Conservation (phyloP, 768 basidiomycete genomes). For the Gymnopilus junonius region DNA sequence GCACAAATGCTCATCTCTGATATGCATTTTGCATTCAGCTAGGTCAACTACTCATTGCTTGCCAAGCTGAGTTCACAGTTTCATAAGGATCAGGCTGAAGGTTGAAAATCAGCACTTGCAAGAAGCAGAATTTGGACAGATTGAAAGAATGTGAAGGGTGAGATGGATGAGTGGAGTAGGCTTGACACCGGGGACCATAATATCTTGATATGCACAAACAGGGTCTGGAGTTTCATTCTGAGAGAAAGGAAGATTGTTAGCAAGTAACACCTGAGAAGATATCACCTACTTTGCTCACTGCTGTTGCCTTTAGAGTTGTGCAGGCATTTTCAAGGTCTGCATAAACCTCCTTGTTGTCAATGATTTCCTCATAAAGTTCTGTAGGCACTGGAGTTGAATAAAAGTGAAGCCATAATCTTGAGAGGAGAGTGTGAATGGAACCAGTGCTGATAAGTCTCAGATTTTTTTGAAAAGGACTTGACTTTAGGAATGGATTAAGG, state of each 20-base stretch:
- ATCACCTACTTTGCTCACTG: background rate
- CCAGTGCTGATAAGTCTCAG: background rate
- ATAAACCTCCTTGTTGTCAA: background rate
- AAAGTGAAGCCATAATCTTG: conserved; percentile 5
- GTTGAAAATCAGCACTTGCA: conserved; percentile 26
- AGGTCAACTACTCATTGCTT: conserved; percentile 20
- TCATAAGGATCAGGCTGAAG: conserved; percentile 25
- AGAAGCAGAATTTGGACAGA: too few species aligned
- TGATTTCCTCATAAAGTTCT: background rate
- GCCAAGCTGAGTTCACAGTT: conserved; percentile 15
- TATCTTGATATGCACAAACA: background rate
- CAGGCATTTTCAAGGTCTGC: background rate
- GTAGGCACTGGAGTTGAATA: background rate
- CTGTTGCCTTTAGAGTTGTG: background rate
- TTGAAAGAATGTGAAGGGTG: too few species aligned
- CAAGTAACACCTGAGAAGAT: background rate
- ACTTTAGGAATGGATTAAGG: conserved; percentile 33
- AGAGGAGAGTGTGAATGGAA: background rate
- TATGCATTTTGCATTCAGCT: conserved; percentile 32
- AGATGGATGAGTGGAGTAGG: too few species aligned
- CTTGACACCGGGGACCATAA: background rate
- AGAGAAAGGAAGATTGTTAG: too few species aligned
- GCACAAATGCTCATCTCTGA: conserved; percentile 28
- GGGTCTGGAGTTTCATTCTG: conserved; percentile 12
- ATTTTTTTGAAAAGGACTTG: background rate